Base-by-base conservation (phyloP, 306 rosid species). In the Castanopsis chinensis region DNA sequence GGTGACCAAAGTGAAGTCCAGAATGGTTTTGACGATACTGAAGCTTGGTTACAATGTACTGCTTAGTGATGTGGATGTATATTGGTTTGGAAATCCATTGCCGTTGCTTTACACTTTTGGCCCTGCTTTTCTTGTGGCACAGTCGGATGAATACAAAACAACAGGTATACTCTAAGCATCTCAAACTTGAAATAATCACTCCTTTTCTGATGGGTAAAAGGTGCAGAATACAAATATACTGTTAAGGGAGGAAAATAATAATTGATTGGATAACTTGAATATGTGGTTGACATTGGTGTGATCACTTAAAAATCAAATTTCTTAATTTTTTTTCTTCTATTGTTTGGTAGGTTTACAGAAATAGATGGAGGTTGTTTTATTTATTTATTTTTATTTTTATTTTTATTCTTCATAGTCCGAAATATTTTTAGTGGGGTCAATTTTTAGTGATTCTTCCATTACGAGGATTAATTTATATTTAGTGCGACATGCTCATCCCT, bases 1-100 rank as follows among this genome's bases (percentile, higher is more conserved):
- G 91, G 99, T 95, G 86, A 95, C 98, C 41, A 92, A 95, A 85
- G 98, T 95, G 82, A 92, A 92, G 87, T 95, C 99, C 63, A 90
- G 93, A 85, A 79, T 85, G 80, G 98, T 95, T 82, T 77, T 95
- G 74, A 86, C 84, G 84, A 95, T 93, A 78, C 89, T 91, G 78
- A 89, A 86, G 89, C 84, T 93, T 41, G 99, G 96, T 41, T 95
- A 91, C 90, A 95, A 88, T 68, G 97, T 93, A 75, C 92, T 95
- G 80, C 97, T 95, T 33, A 95, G 97, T 74, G 98, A 95, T 79
- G 97, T 91, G 33, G 99, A 95, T 79, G 82, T 84, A 23, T 93
- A 91, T 80, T 95, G 99, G 99, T 95, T 95, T 83, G 81, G 71
- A 80, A 95, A 88, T 74, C 97, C 99, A 37, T 81, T 93, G 82